Percentiles rank a stretch among this genome's conserved stretches.
These are phyloP conservation scores for Jacaranda mimosifolia DNA, from an alignment of 257 asterid genomes.

Conservation along the genomic window DNA sequence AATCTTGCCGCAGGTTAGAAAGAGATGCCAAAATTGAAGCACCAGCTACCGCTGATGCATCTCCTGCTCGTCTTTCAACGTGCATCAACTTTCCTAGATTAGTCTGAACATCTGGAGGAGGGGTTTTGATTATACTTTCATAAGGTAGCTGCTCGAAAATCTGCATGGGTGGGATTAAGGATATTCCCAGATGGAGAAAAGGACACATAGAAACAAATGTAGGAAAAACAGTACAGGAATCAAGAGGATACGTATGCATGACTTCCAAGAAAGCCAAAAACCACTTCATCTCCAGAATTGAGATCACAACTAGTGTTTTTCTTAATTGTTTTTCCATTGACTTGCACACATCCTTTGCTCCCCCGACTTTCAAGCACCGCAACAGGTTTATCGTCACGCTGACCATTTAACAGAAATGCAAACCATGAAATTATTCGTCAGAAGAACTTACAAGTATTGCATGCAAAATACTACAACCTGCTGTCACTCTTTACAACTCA, in stretches of 20 bases:
- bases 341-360: conserved; percentile 79
- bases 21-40: conserved; percentile 95
- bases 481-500: conserved; percentile 14
- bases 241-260: conserved; percentile 87
- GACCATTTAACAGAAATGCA: conserved; percentile 45
- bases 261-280: conserved; percentile 72
- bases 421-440: conserved; percentile 34
- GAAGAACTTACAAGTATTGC: conserved; percentile 23
- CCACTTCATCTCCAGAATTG: conserved; percentile 88
- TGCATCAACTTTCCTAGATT: conserved; percentile 61
- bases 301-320: conserved; percentile 61
- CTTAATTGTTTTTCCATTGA: conserved; percentile 80
- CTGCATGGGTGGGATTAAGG: conserved; percentile 62
- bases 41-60: conserved; percentile 87
- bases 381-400: conserved; percentile 71
- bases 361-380: conserved; percentile 85
- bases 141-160: conserved; percentile 75
- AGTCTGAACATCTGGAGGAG: conserved; percentile 73
- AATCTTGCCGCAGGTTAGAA: conserved; percentile 69
- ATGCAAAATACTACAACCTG: background rate
- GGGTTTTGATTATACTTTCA: conserved; percentile 66
- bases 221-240: conserved; percentile 21
- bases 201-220: conserved; percentile 18
- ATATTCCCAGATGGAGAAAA: conserved; percentile 37
- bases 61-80: conserved; percentile 78